Evolutionary conservation across 2,329 filamentous ascomycete genomes (phyloP).

Genomic region (Calonectria hongkongensis): DNA sequence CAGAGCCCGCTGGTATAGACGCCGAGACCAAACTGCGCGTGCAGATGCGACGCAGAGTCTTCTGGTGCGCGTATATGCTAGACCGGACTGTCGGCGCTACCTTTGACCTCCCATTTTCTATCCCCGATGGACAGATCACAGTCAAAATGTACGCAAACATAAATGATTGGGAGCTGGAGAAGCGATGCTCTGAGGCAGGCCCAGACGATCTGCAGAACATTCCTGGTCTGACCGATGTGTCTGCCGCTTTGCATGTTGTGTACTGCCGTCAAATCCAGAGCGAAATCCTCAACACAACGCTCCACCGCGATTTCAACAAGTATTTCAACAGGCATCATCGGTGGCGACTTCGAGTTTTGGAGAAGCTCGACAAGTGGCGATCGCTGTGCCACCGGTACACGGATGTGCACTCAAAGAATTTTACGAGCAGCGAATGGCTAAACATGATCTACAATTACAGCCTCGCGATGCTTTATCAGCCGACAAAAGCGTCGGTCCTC

Average conservation of each 20-base stretch:
- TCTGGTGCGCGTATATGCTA: constrained; percentile 19
- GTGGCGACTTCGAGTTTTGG: constrained; percentile 7
- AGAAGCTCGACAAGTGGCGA: constrained; percentile 20
- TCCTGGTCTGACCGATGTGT: constrained; percentile 10
- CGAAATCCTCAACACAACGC: constrained; percentile 17
- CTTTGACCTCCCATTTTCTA: not conserved
- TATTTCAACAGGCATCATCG: constrained; percentile 5
- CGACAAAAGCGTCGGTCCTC: not conserved
- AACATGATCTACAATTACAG: constrained; percentile 27
- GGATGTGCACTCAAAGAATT: constrained; percentile 3
- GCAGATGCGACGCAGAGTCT: constrained; percentile 15
- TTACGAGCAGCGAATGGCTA: constrained; percentile 19
- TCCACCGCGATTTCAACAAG: constrained; percentile 13
- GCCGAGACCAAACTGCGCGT: constrained; percentile 8
- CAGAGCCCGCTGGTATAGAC: not conserved
- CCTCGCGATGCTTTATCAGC: constrained; percentile 9
- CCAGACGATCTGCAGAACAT: constrained; percentile 4
- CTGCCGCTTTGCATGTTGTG: constrained; percentile 10
- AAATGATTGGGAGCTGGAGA: not conserved
- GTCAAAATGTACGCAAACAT: constrained; percentile 21
- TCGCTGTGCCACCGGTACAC: constrained; percentile 6
- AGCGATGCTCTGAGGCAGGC: not conserved
- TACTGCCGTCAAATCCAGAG: constrained; percentile 17
- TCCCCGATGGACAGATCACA: constrained; percentile 10
- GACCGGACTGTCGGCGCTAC: constrained; percentile 1